Base-by-base conservation (phyloP, 176 grass and related monocot species). In the Melocanna baccifera region DNA sequence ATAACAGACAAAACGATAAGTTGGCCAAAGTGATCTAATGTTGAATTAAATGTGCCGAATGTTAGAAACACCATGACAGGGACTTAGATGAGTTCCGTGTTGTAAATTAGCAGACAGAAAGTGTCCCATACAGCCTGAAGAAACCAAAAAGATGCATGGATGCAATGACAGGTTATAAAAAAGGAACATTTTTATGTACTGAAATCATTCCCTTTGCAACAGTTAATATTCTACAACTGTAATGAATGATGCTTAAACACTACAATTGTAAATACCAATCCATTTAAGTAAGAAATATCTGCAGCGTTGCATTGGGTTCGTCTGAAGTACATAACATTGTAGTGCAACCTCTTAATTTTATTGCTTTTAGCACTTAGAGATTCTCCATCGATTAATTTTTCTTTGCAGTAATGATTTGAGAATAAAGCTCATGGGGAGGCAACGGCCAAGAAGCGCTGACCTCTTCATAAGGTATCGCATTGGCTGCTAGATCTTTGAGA, bases 401-500 rank as follows among this genome's bases (percentile, higher is more conserved):
- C 5, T 51, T 13, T 66, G 36, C 74, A 50, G 12, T 55, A 42
- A 48, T 73, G 20, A 56, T 6, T 23, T 41, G 57, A 63, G 79
- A 41, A 81, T 45, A 28, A 66, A 46, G 9, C 14, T 34, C 23
- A 32, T 25, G 1, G 69, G 52, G 9, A 29, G 80, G 57, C 25
- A 77, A 86, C 85, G 5, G 75, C 3, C 14, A 71, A 69, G 51
- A 25, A 46, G 4, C 1, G 51, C 34, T 28, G 32, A 99, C 97
- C 93, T 92, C 81, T 83, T 99, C 91, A 80, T 96, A 99, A 3
- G 93, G 61, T 40, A 87, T 85, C 2, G 93, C 77, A 87, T 87
- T 90, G 68, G 91, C 88, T 58, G 91, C 62, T 14, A 96, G 80
- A 88, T 96, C 91, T 89, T 99, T 99, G 55, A 99, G 86, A 74